Base-by-base conservation (phyloP, 2,329 filamentous ascomycete species). In the Emmonsiellopsis sp. region DNA sequence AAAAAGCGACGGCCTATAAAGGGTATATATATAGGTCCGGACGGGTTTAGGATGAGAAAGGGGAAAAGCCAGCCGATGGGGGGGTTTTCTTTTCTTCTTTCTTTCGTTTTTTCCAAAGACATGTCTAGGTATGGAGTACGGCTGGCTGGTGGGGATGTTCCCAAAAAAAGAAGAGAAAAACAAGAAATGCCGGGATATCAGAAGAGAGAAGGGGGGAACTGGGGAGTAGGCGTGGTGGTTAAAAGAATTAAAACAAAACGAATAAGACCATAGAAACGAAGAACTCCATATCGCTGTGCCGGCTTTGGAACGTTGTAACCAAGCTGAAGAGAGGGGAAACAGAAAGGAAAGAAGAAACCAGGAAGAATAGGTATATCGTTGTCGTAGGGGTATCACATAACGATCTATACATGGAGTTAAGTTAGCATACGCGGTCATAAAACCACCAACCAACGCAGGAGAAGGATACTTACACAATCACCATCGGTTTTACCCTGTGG, bases 401-500 rank as follows among this genome's bases (percentile, higher is more conserved):
- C 56, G 47, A 61, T 52, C 60, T 63, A 32, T 16, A 40, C 2
- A 35, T 11, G 26, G n/a, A 26, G 20, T n/a, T 41, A 38, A 10
- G 34, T 56, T 48, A 52, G 53, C 31, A 51, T 48, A 43, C 30
- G 31, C 6, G 20, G 3, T 26, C 20, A 26, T 26, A 50, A 35
- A n/a, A 11, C 37, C 11, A 31, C 5, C 31, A 34, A 32, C 34
- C 15, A 26, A 38, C 5, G 13, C 11, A 40, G 35, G 13, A 11
- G 15, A 2, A 16, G 30, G 37, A 3, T 20, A 76, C 80, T 75
- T 82, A 96, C 91, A 76, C 92, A 98, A 72, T 97, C 91, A 60
- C 82, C 81, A n/a, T 95, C 88, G 57, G 85, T 80, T 70, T 93
- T 91, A 47, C 79, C 84, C 63, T 84, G 80, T 6, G 90, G 89